phyloP scores from a whole-genome alignment of 2,329 filamentous ascomycete genomes.

The Aureobasidium sp. region DNA sequence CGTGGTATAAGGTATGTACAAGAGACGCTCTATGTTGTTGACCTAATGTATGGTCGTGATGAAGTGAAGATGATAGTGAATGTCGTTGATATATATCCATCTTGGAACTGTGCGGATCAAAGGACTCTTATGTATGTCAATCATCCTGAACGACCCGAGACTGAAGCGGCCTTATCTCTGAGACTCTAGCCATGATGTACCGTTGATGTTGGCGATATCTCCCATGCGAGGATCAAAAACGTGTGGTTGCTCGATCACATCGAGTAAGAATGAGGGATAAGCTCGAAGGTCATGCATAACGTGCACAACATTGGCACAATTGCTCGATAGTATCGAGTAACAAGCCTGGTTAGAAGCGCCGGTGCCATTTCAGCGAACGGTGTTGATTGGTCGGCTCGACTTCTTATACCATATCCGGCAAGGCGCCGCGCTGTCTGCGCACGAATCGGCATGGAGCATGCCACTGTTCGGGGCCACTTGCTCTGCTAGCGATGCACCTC shows the following conservation, averaged over 20 bases:
- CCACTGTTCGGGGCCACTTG: not conserved
- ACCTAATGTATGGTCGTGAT: slow-evolving; percentile 3
- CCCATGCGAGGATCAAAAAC: slow-evolving; percentile 7
- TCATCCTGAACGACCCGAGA: slow-evolving; percentile 7
- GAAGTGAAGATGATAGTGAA: not conserved
- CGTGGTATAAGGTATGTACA: not conserved
- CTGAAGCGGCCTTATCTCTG: slow-evolving; percentile 3
- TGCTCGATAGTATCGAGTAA: slow-evolving; percentile 14
- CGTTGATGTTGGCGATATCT: slow-evolving; percentile 10
- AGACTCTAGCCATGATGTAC: slow-evolving; percentile 1
- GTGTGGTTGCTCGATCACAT: slow-evolving; percentile 12
- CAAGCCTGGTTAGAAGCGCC: slow-evolving; percentile 3
- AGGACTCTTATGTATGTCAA: slow-evolving; percentile 8
- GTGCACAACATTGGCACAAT: not conserved
- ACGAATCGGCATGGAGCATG: slow-evolving; percentile 1
- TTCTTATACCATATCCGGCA: not conserved
- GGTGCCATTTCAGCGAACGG: not conserved
- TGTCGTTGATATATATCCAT: slow-evolving; percentile 2
- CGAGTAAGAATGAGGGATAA: slow-evolving; percentile 10
- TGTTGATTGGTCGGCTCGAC: not conserved
- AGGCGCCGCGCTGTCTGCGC: slow-evolving; percentile 2
- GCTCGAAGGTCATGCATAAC: not conserved
- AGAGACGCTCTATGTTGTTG: slow-evolving; percentile 17
- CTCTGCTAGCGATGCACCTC: not conserved
- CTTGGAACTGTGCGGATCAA: not conserved